phyloP scores from a whole-genome alignment of 176 grass and related monocot species.

The Ampelocalamus luodianensis region DNA sequence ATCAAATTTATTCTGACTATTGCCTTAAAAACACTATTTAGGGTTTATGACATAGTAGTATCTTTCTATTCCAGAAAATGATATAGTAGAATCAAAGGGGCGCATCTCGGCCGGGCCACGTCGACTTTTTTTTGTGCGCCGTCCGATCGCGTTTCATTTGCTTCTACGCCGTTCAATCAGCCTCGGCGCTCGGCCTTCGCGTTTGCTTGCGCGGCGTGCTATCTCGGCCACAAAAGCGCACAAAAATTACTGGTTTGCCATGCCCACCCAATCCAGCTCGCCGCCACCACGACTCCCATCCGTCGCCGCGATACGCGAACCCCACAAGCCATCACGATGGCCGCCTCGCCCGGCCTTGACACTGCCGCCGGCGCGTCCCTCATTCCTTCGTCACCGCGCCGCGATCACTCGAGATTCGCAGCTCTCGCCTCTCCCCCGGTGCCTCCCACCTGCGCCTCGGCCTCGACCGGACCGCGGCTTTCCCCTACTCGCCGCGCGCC shows the following conservation, averaged over 20 bases:
- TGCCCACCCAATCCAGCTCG: neutral
- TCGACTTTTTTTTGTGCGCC: no score
- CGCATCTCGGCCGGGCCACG: no score
- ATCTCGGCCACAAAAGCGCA: neutral
- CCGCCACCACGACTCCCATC: conserved; percentile 29
- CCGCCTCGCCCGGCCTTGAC: conserved; percentile 39
- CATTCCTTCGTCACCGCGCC: neutral
- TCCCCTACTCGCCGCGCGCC: neutral
- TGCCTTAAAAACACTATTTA: no score
- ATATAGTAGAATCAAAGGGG: no score
- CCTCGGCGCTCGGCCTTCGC: no score
- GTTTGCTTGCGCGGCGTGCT: no score
- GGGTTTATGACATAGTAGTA: no score
- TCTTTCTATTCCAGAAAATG: no score
- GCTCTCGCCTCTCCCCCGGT: conserved; percentile 11
- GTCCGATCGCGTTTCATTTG: no score
- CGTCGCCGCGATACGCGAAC: conserved; percentile 40
- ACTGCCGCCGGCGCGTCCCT: neutral
- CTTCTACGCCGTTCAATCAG: no score
- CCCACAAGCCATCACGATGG: conserved; percentile 47
- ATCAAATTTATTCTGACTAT: no score
- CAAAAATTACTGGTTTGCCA: conserved; percentile 32
- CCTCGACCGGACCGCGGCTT: conserved; percentile 1
- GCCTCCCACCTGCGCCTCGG: conserved; percentile 13
- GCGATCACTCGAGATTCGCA: neutral